A percentile compares a stretch with the other conserved stretches of the same genome.
These are phyloP conservation scores for Brassica carinata DNA, from an alignment of 345 rosid species.

Conservation along the genomic window DNA sequence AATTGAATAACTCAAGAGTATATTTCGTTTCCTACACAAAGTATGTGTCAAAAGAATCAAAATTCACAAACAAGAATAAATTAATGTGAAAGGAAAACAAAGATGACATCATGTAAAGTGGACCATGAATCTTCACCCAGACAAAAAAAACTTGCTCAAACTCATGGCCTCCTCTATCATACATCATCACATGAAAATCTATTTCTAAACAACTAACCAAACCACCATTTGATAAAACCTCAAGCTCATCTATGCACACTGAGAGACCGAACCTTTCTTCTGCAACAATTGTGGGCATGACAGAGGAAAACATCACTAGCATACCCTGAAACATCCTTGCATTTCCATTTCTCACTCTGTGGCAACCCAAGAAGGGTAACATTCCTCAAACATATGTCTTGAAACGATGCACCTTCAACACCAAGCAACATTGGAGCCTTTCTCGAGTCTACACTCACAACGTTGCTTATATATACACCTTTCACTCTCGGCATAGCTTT, in stretches of 20 bases:
- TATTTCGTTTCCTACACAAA: conserved; percentile 19
- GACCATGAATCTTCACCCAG: conserved; percentile 28
- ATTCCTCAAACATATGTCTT: conserved; percentile 76
- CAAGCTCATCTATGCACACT: conserved; percentile 20
- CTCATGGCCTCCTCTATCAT: conserved; percentile 27
- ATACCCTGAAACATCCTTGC: conserved; percentile 78
- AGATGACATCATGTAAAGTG: not conserved
- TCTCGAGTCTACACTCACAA: conserved; percentile 70
- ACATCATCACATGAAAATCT: conserved; percentile 8
- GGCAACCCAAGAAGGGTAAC: conserved; percentile 60
- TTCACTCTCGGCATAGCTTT: conserved; percentile 74
- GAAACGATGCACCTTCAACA: conserved; percentile 63
- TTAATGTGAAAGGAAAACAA: conserved; percentile 1
- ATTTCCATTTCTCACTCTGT: conserved; percentile 63
- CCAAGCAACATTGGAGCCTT: conserved; percentile 79
- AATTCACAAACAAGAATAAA: conserved; percentile 18
- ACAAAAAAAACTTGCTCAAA: conserved; percentile 25
- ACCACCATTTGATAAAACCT: not conserved
- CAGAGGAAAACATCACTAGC: conserved; percentile 55
- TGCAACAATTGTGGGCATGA: conserved; percentile 73
- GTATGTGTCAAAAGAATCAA: conserved; percentile 25
- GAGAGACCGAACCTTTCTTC: conserved; percentile 25
- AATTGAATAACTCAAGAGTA: conserved; percentile 15
- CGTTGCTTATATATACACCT: conserved; percentile 63
- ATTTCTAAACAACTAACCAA: not conserved